Evolutionary conservation across 352 stramenopile species (phyloP), one percentile per base, ranked within the genome.

Genomic region (Globisporangium nunn): DNA sequence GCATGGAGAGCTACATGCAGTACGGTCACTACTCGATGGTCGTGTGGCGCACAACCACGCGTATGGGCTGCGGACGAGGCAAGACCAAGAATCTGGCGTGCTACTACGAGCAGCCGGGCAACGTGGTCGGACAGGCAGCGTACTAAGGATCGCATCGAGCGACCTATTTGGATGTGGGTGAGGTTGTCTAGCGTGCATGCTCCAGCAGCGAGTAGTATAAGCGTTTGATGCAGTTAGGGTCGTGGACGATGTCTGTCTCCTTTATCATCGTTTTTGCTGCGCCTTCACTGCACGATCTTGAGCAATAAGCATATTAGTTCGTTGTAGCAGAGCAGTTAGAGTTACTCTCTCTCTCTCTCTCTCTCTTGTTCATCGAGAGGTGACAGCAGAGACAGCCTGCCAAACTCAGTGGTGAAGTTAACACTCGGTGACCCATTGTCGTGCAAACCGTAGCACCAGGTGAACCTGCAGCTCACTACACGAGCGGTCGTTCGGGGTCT

Each of bases 1-100:
- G 56, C 40, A 17, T 46, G 11, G 56, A 58, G 40, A 29, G 2
- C 31, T 62, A 52, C 49, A 48, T 48, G 49, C 10, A 52, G 6
- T 62, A 62, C 49, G 50, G 50, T 23, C 57, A 62, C 50, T 62
- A 62, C 57, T 52, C 50, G 29, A 62, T 62, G 57, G 33, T 62
- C n/a, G 57, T 62, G 15, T 62, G 57, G 57, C 49, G 28, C 31
- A 56, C 43, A 3, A 62, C 57, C 18, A 62, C 57, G 35, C 57
- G 57, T 31, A 43, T 62, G 50, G 57, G 57, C 23, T 62, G 57
- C 41, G 57, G 57, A 28, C 57, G 57, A 23, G 57, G 57, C 8
- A 18, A n/a, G 31, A 41, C 51, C 8, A 18, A 58, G 50, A 62
- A 62, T 18, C 50, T 62, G 23, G 57, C 41, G n/a, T 62, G 57